These are phyloP conservation scores for Hypsizygus marmoreus DNA, from an alignment of 768 basidiomycete genomes.

Conservation along the genomic window DNA sequence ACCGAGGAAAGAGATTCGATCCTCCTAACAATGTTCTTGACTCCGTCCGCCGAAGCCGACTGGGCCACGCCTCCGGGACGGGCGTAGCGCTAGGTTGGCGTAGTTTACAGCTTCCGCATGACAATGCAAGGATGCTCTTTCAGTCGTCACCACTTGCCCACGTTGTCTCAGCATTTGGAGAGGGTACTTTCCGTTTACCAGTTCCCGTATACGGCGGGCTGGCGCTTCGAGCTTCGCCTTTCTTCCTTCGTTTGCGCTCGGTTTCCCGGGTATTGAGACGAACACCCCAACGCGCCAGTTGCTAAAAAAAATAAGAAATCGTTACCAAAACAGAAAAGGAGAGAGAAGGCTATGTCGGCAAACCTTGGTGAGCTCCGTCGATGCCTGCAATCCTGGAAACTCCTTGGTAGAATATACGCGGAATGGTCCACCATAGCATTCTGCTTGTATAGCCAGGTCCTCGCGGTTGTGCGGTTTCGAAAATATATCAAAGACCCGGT, in stretches of 20 bases:
- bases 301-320: conserved; percentile 27
- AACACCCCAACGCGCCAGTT: conserved; percentile 57
- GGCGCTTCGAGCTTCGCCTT: conserved; percentile 25
- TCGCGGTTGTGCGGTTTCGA: conserved; percentile 32
- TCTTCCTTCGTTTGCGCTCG: conserved; percentile 53
- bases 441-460: conserved; percentile 54
- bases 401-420: conserved; percentile 72
- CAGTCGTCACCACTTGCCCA: conserved; percentile 13
- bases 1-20: too few species aligned
- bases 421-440: conserved; percentile 65
- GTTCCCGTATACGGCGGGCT: conserved; percentile 13
- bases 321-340: neutral
- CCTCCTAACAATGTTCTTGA: too few species aligned
- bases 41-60: too few species aligned
- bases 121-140: too few species aligned
- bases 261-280: conserved; percentile 61
- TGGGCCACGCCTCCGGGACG: too few species aligned
- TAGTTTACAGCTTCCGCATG: too few species aligned
- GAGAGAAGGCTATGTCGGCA: conserved; percentile 7
- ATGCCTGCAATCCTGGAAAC: conserved; percentile 66
- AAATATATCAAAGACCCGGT: conserved; percentile 66
- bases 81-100: too few species aligned
- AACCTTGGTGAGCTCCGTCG: conserved; percentile 70
- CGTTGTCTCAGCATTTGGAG: conserved; percentile 1
- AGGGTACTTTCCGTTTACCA: conserved; percentile 13